Evolutionary conservation across 805 yeast genomes (phyloP).

Genomic region (Candida yuanshanica): DNA sequence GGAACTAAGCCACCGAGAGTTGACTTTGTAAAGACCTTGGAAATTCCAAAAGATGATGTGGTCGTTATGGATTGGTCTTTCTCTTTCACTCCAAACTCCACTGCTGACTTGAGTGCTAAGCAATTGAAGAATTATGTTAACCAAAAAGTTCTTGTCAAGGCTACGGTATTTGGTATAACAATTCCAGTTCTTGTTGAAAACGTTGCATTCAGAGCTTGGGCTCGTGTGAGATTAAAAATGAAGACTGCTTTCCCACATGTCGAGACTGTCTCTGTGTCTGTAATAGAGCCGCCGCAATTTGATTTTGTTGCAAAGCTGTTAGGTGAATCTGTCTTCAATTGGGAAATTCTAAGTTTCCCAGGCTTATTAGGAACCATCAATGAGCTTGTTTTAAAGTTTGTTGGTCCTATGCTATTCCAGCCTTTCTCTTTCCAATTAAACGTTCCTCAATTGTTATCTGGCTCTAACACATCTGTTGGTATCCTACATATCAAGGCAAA

Average conservation of each 20-base stretch:
- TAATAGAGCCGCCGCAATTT: constrained; percentile 81
- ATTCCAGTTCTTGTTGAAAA: constrained; percentile 78
- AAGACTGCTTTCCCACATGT: constrained; percentile 90
- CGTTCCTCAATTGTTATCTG: constrained; percentile 83
- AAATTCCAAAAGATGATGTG: constrained; percentile 84
- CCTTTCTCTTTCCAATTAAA: constrained; percentile 94
- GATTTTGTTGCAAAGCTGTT: constrained; percentile 71
- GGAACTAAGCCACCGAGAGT: constrained; percentile 96
- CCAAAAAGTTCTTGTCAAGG: constrained; percentile 72
- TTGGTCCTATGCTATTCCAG: constrained; percentile 80
- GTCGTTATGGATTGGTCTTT: constrained; percentile 98
- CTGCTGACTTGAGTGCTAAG: constrained; percentile 77
- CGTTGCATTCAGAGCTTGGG: constrained; percentile 66
- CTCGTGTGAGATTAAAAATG: constrained; percentile 82
- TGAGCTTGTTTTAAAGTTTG: constrained; percentile 78
- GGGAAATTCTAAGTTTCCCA: constrained; percentile 84
- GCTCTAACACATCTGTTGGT: constrained; percentile 85
- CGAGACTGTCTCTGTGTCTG: constrained; percentile 80
- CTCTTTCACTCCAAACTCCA: constrained; percentile 87
- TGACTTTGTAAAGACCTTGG: constrained; percentile 83
- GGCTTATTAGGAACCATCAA: constrained; percentile 80
- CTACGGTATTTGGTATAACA: constrained; percentile 74
- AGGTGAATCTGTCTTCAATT: constrained; percentile 79
- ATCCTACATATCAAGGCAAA: constrained; percentile 66
- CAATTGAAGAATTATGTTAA: constrained; percentile 82